Conservation (phyloP, 2,329 filamentous ascomycete species). For the Paraphoma chrysanthemicola region DNA sequence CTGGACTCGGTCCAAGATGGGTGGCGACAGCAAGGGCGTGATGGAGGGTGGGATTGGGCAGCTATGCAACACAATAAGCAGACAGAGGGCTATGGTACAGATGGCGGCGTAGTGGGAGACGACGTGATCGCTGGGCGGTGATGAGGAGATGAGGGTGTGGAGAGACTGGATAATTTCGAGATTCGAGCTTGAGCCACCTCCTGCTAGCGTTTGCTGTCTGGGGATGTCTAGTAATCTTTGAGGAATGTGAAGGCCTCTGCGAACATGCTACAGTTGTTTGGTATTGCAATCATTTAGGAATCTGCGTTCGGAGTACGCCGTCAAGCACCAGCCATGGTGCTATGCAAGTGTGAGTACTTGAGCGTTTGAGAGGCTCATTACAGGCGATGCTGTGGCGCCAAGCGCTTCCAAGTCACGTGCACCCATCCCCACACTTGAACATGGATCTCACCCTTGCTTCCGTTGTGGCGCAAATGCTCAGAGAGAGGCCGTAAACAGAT, state of each 20-base stretch:
- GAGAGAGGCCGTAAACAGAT: neutral
- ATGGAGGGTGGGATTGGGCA: constrained; percentile 38
- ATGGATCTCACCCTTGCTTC: neutral
- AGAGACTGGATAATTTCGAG: constrained; percentile 24
- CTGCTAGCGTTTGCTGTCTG: constrained; percentile 14
- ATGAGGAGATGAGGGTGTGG: constrained; percentile 16
- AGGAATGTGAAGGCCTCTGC: neutral
- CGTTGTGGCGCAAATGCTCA: neutral
- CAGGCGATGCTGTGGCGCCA: too few species aligned
- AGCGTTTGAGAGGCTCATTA: too few species aligned
- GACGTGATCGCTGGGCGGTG: constrained; percentile 22
- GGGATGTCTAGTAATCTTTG: neutral
- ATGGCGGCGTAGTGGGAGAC: constrained; percentile 11
- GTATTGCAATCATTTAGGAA: too few species aligned
- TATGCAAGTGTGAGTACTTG: too few species aligned
- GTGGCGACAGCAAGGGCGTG: constrained; percentile 11
- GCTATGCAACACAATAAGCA: constrained; percentile 37
- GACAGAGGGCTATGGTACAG: constrained; percentile 36
- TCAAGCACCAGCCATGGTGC: too few species aligned
- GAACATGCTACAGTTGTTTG: too few species aligned
- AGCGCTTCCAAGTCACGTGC: neutral
- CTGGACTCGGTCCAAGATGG: neutral
- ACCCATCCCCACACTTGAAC: neutral
- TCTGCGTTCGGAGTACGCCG: too few species aligned
- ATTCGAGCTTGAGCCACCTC: constrained; percentile 23